phyloP scores from a whole-genome alignment of 106 monocot genomes.

The Acorus gramineus region DNA sequence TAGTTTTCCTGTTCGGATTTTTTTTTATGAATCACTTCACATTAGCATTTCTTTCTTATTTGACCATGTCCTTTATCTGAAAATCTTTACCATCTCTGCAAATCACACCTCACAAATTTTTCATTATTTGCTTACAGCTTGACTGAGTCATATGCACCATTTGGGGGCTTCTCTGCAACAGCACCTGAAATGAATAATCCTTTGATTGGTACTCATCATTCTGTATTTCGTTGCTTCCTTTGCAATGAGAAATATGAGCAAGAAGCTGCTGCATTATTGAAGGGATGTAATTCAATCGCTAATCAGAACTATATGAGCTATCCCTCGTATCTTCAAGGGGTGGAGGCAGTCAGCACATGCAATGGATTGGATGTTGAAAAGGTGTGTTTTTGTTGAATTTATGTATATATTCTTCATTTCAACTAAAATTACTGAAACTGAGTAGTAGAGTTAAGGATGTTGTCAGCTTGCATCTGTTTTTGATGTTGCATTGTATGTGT shows the following conservation, averaged over 20 bases:
- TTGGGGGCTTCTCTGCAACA: conserved; percentile 50
- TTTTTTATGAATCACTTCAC: too few relatives aligned
- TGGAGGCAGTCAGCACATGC: conserved; percentile 15
- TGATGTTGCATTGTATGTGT: too few relatives aligned
- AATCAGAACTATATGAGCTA: conserved; percentile 20
- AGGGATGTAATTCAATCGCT: conserved; percentile 24
- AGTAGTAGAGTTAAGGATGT: too few relatives aligned
- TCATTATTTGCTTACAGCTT: conserved; percentile 19
- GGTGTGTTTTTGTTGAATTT: conserved; percentile 22
- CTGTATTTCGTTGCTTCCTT: conserved; percentile 28
- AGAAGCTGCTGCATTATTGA: conserved; percentile 44
- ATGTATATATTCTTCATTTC: conserved; percentile 1
- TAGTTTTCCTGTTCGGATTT: too few relatives aligned
- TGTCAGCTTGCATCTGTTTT: too few relatives aligned
- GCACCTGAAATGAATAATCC: conserved; percentile 23
- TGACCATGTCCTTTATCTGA: too few relatives aligned
- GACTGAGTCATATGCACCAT: conserved; percentile 53
- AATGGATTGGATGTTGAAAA: conserved; percentile 27
- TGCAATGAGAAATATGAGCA: conserved; percentile 66
- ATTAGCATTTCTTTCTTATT: too few relatives aligned
- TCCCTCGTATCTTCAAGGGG: conserved; percentile 35
- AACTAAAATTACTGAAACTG: not conserved
- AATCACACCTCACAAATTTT: too few relatives aligned
- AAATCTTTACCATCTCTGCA: too few relatives aligned
- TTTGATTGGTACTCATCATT: conserved; percentile 20